phyloP scores from a whole-genome alignment of 2,329 filamentous ascomycete species.

The Leptographium flavum region DNA sequence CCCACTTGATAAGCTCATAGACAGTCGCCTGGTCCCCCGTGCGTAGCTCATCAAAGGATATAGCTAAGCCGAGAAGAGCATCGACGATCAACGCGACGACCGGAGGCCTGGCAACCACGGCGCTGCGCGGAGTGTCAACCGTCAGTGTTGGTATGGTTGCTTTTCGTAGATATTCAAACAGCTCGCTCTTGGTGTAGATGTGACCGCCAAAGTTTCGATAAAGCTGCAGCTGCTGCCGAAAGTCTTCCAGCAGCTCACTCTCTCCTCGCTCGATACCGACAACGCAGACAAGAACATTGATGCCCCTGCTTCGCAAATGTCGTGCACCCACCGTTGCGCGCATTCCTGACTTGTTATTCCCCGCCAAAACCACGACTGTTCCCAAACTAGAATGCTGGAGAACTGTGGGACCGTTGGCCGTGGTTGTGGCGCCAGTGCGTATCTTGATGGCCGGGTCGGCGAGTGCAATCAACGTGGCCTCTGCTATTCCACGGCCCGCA shows the following conservation, averaged over 20 bases:
- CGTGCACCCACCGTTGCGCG: constrained; percentile 74
- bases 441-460: constrained; percentile 45
- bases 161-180: constrained; percentile 45
- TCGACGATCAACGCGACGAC: constrained; percentile 75
- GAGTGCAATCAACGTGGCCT: constrained; percentile 61
- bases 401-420: not conserved
- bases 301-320: constrained; percentile 71
- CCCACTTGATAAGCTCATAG: constrained; percentile 86
- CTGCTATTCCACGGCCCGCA: constrained; percentile 74
- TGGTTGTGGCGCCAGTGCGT: constrained; percentile 22
- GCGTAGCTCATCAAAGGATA: constrained; percentile 77
- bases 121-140: constrained; percentile 20
- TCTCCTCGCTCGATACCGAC: constrained; percentile 73
- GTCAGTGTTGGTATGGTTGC: constrained; percentile 22
- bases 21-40: constrained; percentile 71
- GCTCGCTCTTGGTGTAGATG: constrained; percentile 46
- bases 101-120: constrained; percentile 36
- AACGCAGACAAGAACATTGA: constrained; percentile 70
- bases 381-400: constrained; percentile 7
- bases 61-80: constrained; percentile 72
- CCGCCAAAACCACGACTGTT: constrained; percentile 64
- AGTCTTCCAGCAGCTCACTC: constrained; percentile 62
- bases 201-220: constrained; percentile 73
- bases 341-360: constrained; percentile 85
- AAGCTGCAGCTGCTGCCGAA: constrained; percentile 68